Base-by-base conservation (phyloP, 768 basidiomycete genomes). In the Mycena floridula region DNA sequence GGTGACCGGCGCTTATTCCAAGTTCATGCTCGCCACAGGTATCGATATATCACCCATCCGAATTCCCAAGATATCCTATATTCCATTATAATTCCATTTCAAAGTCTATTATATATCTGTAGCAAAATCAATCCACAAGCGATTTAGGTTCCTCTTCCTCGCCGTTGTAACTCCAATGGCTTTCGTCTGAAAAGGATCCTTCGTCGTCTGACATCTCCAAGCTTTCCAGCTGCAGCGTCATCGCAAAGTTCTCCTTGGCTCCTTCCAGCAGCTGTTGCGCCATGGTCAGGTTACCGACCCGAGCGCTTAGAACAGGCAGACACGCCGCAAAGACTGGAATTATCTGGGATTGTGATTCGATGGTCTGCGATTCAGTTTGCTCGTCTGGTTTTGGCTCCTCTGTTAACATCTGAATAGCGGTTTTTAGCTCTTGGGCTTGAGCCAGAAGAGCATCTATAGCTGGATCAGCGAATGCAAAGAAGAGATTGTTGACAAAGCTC, bases 251-350 rank as follows among this genome's bases (percentile, higher is more conserved):
- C 54, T 77, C 74, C 37, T 76, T 70, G 12, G 72, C 69, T 20
- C 69, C 67, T 45, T 74, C 70, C 21, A 77, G 59, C 16, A 79
- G 60, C 22, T 74, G 70, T 40, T 69, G 70, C 1, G 76, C 76
- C 66, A 74, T 65, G 12, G 60, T 49, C 16, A 79, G 49, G 48
- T 77, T 77, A 9, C 65, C 65, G 5, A 63, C 64, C 3, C 77
- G 69, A 1, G 72, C 72, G 9, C 64, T 61, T 3, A 79, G 55
- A 20, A 77, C 65, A 16, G 76, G 72, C 12, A 77, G 53, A 47
- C 73, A 74, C 0, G 75, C 71, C 4, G 60, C 46, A 48, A 77
- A 72, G 22, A 76, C 55, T 20, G 61, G 59, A 6, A 63, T 47
- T 25, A 76, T 64, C 51, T 73, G 70, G 3, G 64, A 52, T 8